Base-by-base conservation (phyloP, 176 grass and related monocot species). In the Ananas comosus region DNA sequence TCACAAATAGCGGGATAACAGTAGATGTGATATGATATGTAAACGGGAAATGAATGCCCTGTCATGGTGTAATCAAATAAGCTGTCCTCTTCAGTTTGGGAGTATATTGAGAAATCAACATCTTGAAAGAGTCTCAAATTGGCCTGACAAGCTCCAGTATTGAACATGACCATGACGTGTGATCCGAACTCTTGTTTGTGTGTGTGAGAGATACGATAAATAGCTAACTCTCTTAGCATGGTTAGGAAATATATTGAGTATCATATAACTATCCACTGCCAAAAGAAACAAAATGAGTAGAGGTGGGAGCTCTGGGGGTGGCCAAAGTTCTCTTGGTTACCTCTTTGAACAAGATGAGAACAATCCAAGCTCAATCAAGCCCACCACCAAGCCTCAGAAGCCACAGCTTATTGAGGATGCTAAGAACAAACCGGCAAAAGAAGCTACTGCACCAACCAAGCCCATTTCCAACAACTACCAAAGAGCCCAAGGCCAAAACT, bases 281-380 rank as follows among this genome's bases (percentile, higher is more conserved):
- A 21, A 69, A 68, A 64, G 2, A 10, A 81, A 70, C 25, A 82
- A 64, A 21, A 96, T 91, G 91, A 96, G 80, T 64, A 83, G 88
- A 72, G 73, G 81, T 68, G 79, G 52, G 66, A 95, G 83, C 80
- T 86, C 67, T 66, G 84, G 87, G 1, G 87, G 84, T 76, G 91
- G 87, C 58, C 70, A 83, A 64, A 96, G 91, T 70, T 96, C 91
- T 64, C 74, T 96, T 1, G 67, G 79, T 2, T 96, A 91, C 73
- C 91, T 96, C 51, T 91, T 91, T 70, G 91, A 96, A 68, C 82
- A 69, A 56, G 76, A 85, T 65, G 78, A 86, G 7, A 74, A 66
- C 1, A 85, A 82, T 52, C 80, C 69, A 11, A 80, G 72, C 4
- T 21, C 56, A 21, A 59, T 59, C 56, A 18, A 59, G 56, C n/a